These are phyloP conservation scores for Leccinum proximum DNA, from an alignment of 1,284 basidiomycete genomes.

Conservation along the genomic window DNA sequence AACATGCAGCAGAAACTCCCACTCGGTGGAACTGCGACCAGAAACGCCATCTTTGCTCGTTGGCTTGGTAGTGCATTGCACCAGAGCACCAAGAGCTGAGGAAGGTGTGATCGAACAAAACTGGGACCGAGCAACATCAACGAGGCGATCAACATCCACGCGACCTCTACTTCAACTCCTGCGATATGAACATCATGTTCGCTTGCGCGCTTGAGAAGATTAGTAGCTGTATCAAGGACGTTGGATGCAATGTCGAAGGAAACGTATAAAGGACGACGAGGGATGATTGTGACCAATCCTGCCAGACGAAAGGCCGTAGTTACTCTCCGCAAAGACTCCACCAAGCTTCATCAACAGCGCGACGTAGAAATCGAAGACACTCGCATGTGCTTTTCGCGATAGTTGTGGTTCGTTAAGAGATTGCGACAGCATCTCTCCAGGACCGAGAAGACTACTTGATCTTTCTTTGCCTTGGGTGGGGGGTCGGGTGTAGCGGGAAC, in stretches of 20 bases:
- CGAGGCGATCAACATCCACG: conserved; percentile 91
- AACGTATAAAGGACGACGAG: conserved; percentile 88
- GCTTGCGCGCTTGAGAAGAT: conserved; percentile 87
- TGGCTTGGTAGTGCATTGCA: conserved; percentile 93
- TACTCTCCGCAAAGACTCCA: conserved; percentile 73
- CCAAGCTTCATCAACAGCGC: conserved; percentile 80
- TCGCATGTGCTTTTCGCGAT: conserved; percentile 73
- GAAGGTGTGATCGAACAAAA: conserved; percentile 90
- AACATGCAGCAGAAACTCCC: conserved; percentile 91
- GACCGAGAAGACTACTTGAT: conserved; percentile 66
- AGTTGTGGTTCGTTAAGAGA: conserved; percentile 79
- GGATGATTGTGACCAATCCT: conserved; percentile 84
- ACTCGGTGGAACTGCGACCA: conserved; percentile 75
- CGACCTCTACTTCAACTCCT: conserved; percentile 87
- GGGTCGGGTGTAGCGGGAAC: conserved; percentile 45
- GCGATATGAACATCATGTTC: conserved; percentile 89
- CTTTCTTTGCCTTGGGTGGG: conserved; percentile 64
- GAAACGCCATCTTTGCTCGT: conserved; percentile 79
- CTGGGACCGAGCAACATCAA: conserved; percentile 93
- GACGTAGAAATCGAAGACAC: conserved; percentile 89
- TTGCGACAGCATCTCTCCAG: conserved; percentile 79
- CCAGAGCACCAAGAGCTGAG: conserved; percentile 94
- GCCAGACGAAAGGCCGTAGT: conserved; percentile 90
- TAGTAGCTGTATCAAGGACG: conserved; percentile 89
- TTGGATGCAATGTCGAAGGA: conserved; percentile 93